Conservation (phyloP, 192 early-diverging fungal genomes). For the Chytriomyces sp. region DNA sequence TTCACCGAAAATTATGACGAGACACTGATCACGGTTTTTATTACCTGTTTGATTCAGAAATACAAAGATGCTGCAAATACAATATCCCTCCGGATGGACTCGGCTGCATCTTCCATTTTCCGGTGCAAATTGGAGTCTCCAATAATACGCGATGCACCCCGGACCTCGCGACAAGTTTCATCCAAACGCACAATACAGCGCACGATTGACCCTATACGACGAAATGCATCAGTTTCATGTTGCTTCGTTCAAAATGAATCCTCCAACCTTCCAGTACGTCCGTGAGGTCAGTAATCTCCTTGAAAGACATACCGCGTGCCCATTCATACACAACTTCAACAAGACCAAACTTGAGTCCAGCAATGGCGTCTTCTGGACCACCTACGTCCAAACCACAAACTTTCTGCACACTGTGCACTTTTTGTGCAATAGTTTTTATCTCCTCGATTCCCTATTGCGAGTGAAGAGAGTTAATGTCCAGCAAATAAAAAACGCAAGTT, state of each 20-base stretch:
- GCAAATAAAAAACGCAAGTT: not conserved
- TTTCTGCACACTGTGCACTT: constrained; percentile 74
- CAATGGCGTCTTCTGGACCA: constrained; percentile 39
- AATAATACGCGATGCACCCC: constrained; percentile 81
- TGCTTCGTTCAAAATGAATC: not conserved
- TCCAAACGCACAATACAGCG: constrained; percentile 90
- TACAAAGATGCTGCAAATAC: constrained; percentile 94
- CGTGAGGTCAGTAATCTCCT: constrained; percentile 87
- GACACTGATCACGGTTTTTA: too few species aligned
- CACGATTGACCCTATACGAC: constrained; percentile 77
- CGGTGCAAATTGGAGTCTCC: constrained; percentile 83
- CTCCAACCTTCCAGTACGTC: constrained; percentile 86
- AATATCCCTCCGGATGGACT: constrained; percentile 89
- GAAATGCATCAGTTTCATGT: not conserved
- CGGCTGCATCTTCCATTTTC: constrained; percentile 90
- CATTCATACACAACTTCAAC: constrained; percentile 98
- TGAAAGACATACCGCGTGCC: constrained; percentile 91
- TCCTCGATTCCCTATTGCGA: constrained; percentile 47
- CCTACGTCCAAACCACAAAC: constrained; percentile 65
- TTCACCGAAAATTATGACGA: too few species aligned
- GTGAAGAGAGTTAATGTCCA: constrained; percentile 20
- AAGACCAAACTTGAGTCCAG: constrained; percentile 75
- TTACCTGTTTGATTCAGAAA: too few species aligned
- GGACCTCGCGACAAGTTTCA: constrained; percentile 90
- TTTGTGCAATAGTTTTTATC: constrained; percentile 67